Percentiles rank a stretch among this genome's conserved stretches.
These are phyloP conservation scores for Trypanosoma rangeli DNA, from an alignment of 208 protist genomes.

Conservation along the genomic window DNA sequence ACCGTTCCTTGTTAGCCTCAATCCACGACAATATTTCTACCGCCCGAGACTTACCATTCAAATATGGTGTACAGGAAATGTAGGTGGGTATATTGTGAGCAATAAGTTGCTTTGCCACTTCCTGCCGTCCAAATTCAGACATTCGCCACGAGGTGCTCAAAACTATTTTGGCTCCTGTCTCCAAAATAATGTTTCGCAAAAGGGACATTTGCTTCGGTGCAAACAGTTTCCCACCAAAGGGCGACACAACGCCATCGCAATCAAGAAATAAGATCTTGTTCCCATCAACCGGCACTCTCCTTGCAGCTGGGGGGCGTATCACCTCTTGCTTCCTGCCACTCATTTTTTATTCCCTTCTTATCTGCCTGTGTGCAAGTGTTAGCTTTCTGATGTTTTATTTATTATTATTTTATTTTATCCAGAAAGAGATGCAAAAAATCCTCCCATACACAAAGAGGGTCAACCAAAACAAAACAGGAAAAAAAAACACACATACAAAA, in stretches of 20 bases:
- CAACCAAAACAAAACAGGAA: not conserved
- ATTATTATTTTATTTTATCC: not conserved
- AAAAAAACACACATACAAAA: no score
- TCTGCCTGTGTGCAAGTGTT: not conserved
- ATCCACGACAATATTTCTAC: conserved; percentile 66
- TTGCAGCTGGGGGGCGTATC: not conserved
- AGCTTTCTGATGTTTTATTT: not conserved
- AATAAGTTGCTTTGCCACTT: conserved; percentile 56
- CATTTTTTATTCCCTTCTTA: not conserved
- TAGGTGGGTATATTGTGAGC: conserved; percentile 43
- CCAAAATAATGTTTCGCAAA: conserved; percentile 46
- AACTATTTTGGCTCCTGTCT: conserved; percentile 64
- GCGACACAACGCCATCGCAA: conserved; percentile 77
- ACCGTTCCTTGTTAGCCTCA: conserved; percentile 45
- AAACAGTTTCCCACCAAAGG: conserved; percentile 41
- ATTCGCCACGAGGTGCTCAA: conserved; percentile 70
- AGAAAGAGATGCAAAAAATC: not conserved
- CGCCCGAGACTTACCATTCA: conserved; percentile 34
- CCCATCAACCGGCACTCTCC: not conserved
- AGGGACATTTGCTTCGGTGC: conserved; percentile 48
- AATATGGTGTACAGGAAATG: conserved; percentile 56
- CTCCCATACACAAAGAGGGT: not conserved
- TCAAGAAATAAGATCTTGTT: conserved; percentile 76
- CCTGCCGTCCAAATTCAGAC: conserved; percentile 57
- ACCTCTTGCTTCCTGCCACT: not conserved